A percentile compares a stretch with the other conserved stretches of the same genome.
Conservation (phyloP, 257 asterid species). For the Oldenlandia corymbosa region DNA sequence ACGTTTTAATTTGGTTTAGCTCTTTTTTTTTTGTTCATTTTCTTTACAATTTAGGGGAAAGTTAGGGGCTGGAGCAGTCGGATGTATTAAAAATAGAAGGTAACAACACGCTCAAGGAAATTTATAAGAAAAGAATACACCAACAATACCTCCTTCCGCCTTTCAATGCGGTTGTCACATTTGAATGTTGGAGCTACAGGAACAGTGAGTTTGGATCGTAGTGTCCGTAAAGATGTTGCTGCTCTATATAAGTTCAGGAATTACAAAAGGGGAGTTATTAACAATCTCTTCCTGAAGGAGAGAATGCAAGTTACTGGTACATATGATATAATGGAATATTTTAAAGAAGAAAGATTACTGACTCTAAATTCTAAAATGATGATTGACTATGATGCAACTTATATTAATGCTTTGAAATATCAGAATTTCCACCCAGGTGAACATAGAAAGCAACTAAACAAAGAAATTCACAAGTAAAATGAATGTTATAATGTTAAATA, state of each 20-base stretch:
- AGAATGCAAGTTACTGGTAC: not conserved
- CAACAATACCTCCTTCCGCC: conserved; percentile 70
- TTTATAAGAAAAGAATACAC: not conserved
- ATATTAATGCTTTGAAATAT: not conserved
- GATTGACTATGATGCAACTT: not conserved
- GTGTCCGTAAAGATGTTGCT: conserved; percentile 74
- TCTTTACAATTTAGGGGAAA: not conserved
- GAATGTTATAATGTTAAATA: too few species aligned
- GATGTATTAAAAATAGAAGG: not conserved
- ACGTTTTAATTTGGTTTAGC: not conserved
- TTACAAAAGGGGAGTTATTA: not conserved
- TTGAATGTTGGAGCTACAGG: conserved; percentile 66
- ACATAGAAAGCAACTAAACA: not conserved
- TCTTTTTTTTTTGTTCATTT: not conserved
- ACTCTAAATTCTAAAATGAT: not conserved
- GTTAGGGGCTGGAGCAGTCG: not conserved
- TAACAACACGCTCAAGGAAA: not conserved
- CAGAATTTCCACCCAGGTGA: not conserved
- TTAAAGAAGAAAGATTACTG: too few species aligned
- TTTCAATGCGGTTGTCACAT: conserved; percentile 53
- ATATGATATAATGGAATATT: too few species aligned
- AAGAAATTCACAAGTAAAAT: not conserved
- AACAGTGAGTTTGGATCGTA: conserved; percentile 68
- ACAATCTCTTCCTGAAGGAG: not conserved
- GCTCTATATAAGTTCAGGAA: conserved; percentile 42